A percentile compares a stretch with the other conserved stretches of the same genome.
Evolutionary conservation across 2,329 filamentous ascomycete genomes (phyloP).

Genomic region (Purpureocillium lavendulum): DNA sequence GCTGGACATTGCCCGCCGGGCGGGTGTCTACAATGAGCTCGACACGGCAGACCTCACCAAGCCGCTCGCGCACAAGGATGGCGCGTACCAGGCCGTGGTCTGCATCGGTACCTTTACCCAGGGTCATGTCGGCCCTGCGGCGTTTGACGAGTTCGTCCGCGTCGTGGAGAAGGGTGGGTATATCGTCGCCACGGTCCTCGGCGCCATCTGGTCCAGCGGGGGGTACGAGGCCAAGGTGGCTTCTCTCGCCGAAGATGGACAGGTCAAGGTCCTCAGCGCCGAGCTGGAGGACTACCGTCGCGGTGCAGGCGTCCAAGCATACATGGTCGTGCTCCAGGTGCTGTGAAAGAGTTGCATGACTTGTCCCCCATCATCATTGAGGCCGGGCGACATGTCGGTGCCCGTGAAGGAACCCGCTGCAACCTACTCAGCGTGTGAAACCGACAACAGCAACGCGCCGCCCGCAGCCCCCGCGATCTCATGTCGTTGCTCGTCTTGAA

Average conservation of each 20-base stretch:
- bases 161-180: slow-evolving; percentile 37
- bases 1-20: slow-evolving; percentile 41
- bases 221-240: slow-evolving; percentile 39
- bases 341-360: neutral
- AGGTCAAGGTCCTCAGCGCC: slow-evolving; percentile 18
- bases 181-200: slow-evolving; percentile 41
- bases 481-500: no score
- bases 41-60: slow-evolving; percentile 36
- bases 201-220: slow-evolving; percentile 37
- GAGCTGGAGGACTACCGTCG: slow-evolving; percentile 23
- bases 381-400: neutral
- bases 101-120: slow-evolving; percentile 48
- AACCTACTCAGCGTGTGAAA: no score
- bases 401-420: no score
- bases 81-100: slow-evolving; percentile 39
- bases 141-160: slow-evolving; percentile 40
- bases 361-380: no score
- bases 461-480: no score
- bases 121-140: slow-evolving; percentile 43
- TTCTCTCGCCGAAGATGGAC: slow-evolving; percentile 18
- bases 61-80: slow-evolving; percentile 27
- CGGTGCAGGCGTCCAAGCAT: slow-evolving; percentile 18
- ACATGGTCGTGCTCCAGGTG: slow-evolving; percentile 21
- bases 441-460: neutral
- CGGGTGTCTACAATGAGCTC: slow-evolving; percentile 37